Evolutionary conservation across 2,329 filamentous ascomycete genomes (phyloP), one percentile per base, ranked within the genome.

Genomic region (Neonectria punicea): DNA sequence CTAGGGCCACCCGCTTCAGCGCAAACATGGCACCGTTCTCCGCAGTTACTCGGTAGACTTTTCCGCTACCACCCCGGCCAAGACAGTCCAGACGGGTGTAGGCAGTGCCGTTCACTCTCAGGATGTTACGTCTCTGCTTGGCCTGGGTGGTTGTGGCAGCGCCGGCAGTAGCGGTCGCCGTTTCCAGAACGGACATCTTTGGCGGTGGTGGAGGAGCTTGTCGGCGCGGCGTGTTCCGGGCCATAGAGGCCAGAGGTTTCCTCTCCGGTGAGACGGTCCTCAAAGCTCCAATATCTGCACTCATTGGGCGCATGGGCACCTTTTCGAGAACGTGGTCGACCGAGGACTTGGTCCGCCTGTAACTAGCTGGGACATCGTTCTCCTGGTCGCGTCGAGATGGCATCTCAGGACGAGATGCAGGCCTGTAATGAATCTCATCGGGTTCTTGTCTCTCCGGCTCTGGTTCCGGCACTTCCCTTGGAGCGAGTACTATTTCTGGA

Each of bases 21-120:
- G 96, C 96, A 79, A 97, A 94, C 80, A 97, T 93, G 78, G 94
- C 97, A 75, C 93, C 94, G 75, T 98, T 98, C 78, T 99, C 96
- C 0, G 96, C 95, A 84, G 97, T 97, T 36, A 99, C 96, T 50
- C 94, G 91, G 79, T 97, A 99, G 2, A 99, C 96, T 75, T 97
- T 94, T 54, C 92, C 94, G 71, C 93, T 98, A 34, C 96, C 96
- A 67, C 96, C 96, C 63, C 94, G 91, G 10, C 96, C 96, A 70
- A 99, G 90, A 70, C 92, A 93, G 77, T 97, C 94, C 67, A 98
- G 87, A 51, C 95, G 88, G 22, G 94, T 96, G 76, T 97, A 99
- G 39, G 90, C 88, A 76, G 97, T 97, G 66, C 93, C 93, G 75
- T 99, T 99, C 66, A 99, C 90, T 51, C 91, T 90, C 63, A 98